These are phyloP conservation scores for Adenanthera pavonina DNA, from an alignment of 306 rosid genomes.

Conservation along the genomic window DNA sequence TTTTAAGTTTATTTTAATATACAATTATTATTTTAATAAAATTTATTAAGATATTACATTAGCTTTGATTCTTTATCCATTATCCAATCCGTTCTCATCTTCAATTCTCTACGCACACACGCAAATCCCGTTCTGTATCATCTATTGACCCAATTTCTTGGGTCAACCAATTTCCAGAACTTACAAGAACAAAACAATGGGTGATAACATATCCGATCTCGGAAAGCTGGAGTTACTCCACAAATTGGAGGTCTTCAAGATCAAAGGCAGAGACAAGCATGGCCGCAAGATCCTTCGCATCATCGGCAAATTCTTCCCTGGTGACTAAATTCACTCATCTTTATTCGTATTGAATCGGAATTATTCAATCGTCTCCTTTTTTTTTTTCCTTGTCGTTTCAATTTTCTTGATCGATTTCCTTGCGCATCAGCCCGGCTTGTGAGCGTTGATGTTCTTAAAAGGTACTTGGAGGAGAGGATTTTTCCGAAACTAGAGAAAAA, in stretches of 20 bases:
- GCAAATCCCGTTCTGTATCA: background rate
- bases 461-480: slow-evolving; percentile 69
- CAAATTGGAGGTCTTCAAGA: slow-evolving; percentile 65
- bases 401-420: background rate
- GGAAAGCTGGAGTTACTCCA: slow-evolving; percentile 64
- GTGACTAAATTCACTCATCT: slow-evolving; percentile 31
- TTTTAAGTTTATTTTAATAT: background rate
- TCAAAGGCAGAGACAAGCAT: slow-evolving; percentile 83
- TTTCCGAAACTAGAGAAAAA: slow-evolving; percentile 65
- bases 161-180: background rate
- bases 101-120: background rate
- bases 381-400: background rate
- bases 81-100: background rate
- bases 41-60: background rate
- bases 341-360: background rate
- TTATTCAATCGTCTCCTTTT: background rate
- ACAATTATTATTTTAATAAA: no score
- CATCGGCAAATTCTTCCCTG: slow-evolving; percentile 82
- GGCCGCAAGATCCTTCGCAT: slow-evolving; percentile 82
- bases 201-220: slow-evolving; percentile 44
- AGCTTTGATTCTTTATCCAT: background rate
- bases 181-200: slow-evolving; percentile 35
- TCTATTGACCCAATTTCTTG: background rate
- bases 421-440: slow-evolving; percentile 58
- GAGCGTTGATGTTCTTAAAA: slow-evolving; percentile 67